A percentile compares a stretch with the other conserved stretches of the same genome.
Conservation (phyloP, 768 basidiomycete species). For the Tulasnella sp. region DNA sequence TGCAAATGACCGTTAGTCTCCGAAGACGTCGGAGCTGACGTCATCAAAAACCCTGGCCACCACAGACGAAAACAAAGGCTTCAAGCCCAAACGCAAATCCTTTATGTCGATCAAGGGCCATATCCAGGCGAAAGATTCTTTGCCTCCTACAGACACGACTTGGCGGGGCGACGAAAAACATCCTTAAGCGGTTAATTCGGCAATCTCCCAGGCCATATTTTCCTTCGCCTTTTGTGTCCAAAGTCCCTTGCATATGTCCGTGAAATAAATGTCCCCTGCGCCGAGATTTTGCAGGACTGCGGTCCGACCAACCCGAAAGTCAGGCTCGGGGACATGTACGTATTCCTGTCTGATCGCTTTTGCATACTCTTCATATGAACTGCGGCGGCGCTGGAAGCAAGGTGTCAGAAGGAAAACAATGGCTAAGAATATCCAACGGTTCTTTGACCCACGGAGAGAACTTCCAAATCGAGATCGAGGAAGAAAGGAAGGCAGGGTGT, state of each 20-base stretch:
- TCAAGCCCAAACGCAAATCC: background rate
- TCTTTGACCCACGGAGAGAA: conserved; percentile 5
- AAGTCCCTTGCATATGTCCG: background rate
- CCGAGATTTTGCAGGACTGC: background rate
- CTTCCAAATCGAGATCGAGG: conserved; percentile 18
- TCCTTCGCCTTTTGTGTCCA: conserved; percentile 2
- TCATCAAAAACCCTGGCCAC: background rate
- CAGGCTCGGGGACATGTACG: background rate
- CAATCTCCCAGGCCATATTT: background rate
- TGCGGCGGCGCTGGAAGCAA: conserved; percentile 5
- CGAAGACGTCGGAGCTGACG: conserved; percentile 5
- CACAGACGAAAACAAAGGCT: background rate
- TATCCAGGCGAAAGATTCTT: too few species aligned
- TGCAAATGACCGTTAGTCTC: background rate
- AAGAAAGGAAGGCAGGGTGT: conserved; percentile 10
- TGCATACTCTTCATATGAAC: background rate
- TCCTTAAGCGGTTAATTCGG: background rate
- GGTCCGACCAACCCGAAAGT: background rate
- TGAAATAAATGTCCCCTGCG: conserved; percentile 1
- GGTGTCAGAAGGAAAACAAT: background rate
- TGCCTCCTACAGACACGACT: too few species aligned
- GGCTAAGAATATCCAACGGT: background rate
- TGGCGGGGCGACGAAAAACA: background rate
- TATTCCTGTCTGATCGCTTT: background rate
- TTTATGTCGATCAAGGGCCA: too few species aligned